Base-by-base conservation (phyloP, 257 asterid species). In the Voacanga thouarsii region DNA sequence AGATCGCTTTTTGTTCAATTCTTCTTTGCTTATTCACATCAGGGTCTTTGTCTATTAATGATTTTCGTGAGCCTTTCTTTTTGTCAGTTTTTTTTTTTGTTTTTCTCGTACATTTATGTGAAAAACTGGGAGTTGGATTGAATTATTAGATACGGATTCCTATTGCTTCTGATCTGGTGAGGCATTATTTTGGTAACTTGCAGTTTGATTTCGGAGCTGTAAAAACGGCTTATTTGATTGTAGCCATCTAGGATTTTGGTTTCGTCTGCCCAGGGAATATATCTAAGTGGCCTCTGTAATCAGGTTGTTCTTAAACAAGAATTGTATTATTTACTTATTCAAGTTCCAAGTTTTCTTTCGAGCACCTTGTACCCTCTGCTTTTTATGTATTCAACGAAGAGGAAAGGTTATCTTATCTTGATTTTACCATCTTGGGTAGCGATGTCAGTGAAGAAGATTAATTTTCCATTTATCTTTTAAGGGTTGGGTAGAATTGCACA, bases 11-110 rank as follows among this genome's bases (percentile, higher is more conserved):
- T 81, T 87, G 82, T 65, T 86, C 84, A 15, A 41, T 87, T 75
- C 73, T 89, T 73, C 76, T 92, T 11, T 85, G 87, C 39, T 49
- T 88, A 72, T 82, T 83, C 64, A 87, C 87, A 76, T 80, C 83
- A 77, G 90, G 85, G 77, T 87, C 89, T 5, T 78, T 71, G 71
- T 84, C 92, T 9, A 72, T 87, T 70, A 96, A 90, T 12, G 77
- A 89, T 85, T 87, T 84, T 82, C 94, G 88, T 77, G 87, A 95
- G 97, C 56, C 19, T 33, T 82, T 75, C 23, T 45, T 72, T 59
- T 71, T 78, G n/a, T 24, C 11, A 26, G 28, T 43, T 69, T 15
- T 51, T 45, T 33, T 9, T 70, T n/a, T n/a, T n/a, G 18, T 70
- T 19, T 21, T 8, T 75, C 30, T 12, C 9, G 74, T 57, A 16